Conservation (phyloP, 345 rosid species). For the Linum lewisii region DNA sequence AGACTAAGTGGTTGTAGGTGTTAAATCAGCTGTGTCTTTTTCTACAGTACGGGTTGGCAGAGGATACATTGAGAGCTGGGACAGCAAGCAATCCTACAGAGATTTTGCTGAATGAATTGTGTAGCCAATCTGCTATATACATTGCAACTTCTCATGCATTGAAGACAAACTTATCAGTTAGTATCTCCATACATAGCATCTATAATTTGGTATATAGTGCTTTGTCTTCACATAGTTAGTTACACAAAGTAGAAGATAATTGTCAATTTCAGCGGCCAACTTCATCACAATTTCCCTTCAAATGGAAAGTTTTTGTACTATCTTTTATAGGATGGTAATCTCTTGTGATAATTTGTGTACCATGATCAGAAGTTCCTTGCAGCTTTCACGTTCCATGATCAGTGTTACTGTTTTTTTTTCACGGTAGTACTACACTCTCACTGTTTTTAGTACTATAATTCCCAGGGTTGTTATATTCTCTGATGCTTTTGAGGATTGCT, state of each 20-base stretch:
- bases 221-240: too few species aligned
- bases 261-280: too few species aligned
- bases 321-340: too few species aligned
- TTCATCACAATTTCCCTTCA: too few species aligned
- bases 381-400: slow-evolving; percentile 93
- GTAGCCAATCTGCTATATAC: slow-evolving; percentile 92
- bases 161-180: slow-evolving; percentile 89
- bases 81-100: slow-evolving; percentile 55
- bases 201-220: neutral
- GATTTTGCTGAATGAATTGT: slow-evolving; percentile 77
- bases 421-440: too few species aligned
- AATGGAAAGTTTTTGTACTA: too few species aligned
- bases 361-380: slow-evolving; percentile 96
- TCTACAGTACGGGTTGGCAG: slow-evolving; percentile 89
- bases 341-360: slow-evolving; percentile 7
- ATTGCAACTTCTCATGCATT: slow-evolving; percentile 97
- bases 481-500: too few species aligned
- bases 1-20: neutral
- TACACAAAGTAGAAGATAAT: too few species aligned
- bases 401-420: slow-evolving; percentile 17
- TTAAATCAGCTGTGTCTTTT: slow-evolving; percentile 6
- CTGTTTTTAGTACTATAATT: too few species aligned
- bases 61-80: slow-evolving; percentile 80
- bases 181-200: slow-evolving; percentile 4
- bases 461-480: too few species aligned